Percentiles rank a stretch among this genome's conserved stretches.
These are phyloP conservation scores for Penstemon barbatus DNA, from an alignment of 257 asterid genomes.

Conservation along the genomic window DNA sequence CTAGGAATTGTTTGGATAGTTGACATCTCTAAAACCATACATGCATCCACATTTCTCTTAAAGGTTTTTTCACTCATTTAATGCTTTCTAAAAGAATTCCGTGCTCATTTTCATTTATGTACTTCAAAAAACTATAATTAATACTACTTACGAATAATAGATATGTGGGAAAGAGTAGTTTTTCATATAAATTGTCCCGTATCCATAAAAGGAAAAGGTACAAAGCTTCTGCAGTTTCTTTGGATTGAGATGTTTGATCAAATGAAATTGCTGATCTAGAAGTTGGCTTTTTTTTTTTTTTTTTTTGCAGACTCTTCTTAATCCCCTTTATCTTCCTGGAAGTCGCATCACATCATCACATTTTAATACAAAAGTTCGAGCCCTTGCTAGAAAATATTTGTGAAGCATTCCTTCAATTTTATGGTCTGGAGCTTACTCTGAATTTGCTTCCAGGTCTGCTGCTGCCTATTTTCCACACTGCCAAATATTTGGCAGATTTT, in stretches of 20 bases:
- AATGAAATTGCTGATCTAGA: conserved; percentile 19
- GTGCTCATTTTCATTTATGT: too few relatives aligned
- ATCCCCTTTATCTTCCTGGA: conserved; percentile 97
- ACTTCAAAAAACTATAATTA: too few relatives aligned
- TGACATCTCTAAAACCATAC: too few relatives aligned
- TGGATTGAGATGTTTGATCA: conserved; percentile 11
- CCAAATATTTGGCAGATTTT: not conserved
- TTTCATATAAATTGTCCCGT: too few relatives aligned
- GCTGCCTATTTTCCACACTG: conserved; percentile 15
- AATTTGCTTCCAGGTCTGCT: conserved; percentile 31
- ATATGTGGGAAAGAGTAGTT: too few relatives aligned
- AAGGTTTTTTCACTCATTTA: too few relatives aligned
- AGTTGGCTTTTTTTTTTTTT: not conserved
- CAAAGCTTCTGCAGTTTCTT: conserved; percentile 7
- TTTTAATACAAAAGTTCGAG: conserved; percentile 95
- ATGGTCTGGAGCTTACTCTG: conserved; percentile 29
- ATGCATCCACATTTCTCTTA: too few relatives aligned
- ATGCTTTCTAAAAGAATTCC: too few relatives aligned
- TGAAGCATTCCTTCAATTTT: conserved; percentile 35
- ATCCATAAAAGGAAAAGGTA: not conserved
- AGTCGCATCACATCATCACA: conserved; percentile 89
- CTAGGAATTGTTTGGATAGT: too few relatives aligned
- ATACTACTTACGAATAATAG: too few relatives aligned
- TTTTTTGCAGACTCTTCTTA: conserved; percentile 79
- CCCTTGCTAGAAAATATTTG: conserved; percentile 88